A percentile compares a stretch with the other conserved stretches of the same genome.
phyloP scores from a whole-genome alignment of 73 alveolate species.

The Paramecium pentaurelia region DNA sequence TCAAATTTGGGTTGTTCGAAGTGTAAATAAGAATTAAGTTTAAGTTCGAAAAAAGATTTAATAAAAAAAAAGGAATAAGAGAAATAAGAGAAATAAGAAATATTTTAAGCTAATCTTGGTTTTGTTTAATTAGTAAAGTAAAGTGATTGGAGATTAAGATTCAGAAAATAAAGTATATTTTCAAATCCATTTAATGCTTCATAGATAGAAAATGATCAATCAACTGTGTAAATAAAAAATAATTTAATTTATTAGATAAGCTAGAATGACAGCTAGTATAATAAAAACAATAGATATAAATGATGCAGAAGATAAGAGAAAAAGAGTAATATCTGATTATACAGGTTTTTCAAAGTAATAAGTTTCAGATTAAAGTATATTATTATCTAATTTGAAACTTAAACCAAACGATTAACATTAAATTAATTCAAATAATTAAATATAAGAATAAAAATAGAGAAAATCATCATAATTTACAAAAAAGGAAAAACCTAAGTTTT shows the following conservation, averaged over 20 bases:
- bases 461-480: background rate
- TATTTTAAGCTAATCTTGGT: background rate
- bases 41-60: background rate
- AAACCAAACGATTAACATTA: background rate
- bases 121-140: background rate
- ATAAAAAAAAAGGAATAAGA: background rate
- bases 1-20: background rate
- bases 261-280: background rate
- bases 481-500: background rate
- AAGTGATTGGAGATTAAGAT: background rate
- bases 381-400: background rate
- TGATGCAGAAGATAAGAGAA: background rate
- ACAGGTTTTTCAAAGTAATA: background rate
- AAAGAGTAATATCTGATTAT: background rate
- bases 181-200: background rate
- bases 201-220: background rate
- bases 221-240: background rate
- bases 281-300: background rate
- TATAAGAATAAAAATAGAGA: background rate
- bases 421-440: background rate
- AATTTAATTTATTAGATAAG: background rate
- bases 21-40: background rate
- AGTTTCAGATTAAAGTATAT: background rate
- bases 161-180: background rate
- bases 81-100: background rate